Conservation (phyloP, 352 stramenopile genomes). For the Plasmopara viticola region DNA sequence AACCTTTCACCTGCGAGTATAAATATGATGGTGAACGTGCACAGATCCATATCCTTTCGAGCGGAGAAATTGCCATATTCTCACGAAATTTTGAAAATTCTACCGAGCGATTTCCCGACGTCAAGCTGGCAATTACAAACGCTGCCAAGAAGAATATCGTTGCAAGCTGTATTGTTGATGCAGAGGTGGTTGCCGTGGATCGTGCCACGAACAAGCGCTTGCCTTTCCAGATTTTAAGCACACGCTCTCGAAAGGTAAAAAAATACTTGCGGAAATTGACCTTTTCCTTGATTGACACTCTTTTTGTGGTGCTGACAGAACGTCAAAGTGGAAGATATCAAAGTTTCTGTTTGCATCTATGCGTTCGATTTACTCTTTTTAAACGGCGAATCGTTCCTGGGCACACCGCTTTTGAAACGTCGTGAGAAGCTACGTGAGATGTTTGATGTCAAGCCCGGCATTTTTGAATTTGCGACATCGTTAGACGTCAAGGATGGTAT, state of each 20-base stretch:
- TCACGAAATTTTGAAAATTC: conserved; percentile 98
- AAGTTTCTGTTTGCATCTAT: conserved; percentile 90
- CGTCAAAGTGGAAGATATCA: conserved; percentile 85
- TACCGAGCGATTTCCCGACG: conserved; percentile 94
- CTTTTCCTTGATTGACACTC: conserved; percentile 2
- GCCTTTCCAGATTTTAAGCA: conserved; percentile 98
- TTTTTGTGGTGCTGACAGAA: conserved; percentile 29
- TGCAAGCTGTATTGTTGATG: conserved; percentile 95
- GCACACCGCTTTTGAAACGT: conserved; percentile 85
- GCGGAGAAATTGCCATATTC: conserved; percentile 94
- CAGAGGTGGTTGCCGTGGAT: conserved; percentile 98
- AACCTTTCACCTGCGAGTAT: conserved; percentile 98
- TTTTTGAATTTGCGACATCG: conserved; percentile 93
- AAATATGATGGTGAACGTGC: conserved; percentile 99
- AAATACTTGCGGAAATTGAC: background rate
- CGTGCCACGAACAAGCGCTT: conserved; percentile 93
- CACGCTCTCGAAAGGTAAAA: conserved; percentile 90
- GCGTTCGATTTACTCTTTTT: conserved; percentile 99
- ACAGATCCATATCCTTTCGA: conserved; percentile 90
- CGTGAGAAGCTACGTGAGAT: conserved; percentile 87
- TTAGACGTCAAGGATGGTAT: conserved; percentile 84
- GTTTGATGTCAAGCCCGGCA: conserved; percentile 90
- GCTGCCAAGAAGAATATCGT: conserved; percentile 51
- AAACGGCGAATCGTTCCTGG: conserved; percentile 94
- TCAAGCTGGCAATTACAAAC: conserved; percentile 66